A percentile compares a stretch with the other conserved stretches of the same genome.
Evolutionary conservation across 805 yeast genomes (phyloP).

Genomic region (Middelhovenomyces tepae): DNA sequence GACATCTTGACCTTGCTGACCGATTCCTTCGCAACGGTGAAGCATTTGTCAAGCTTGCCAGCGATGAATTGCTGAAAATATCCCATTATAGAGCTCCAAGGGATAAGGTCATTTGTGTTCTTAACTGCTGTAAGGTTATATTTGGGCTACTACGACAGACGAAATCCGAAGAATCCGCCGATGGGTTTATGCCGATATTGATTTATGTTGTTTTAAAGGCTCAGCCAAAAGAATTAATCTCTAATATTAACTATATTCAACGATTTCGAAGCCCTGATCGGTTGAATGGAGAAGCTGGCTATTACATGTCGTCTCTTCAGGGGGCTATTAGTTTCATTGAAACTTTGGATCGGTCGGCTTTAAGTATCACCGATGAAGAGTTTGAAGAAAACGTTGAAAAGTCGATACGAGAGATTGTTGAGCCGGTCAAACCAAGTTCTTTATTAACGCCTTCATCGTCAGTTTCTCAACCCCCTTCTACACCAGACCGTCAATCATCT

Average conservation of each 20-base stretch:
- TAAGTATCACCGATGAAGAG: constrained; percentile 56
- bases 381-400: constrained; percentile 37
- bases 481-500: constrained; percentile 12
- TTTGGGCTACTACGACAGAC: constrained; percentile 73
- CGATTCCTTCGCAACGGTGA: constrained; percentile 39
- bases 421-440: constrained; percentile 16
- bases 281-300: constrained; percentile 80
- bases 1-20: constrained; percentile 68
- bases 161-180: constrained; percentile 76
- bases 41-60: constrained; percentile 57
- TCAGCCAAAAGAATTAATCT: constrained; percentile 52
- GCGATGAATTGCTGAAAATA: constrained; percentile 66
- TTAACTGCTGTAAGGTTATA: constrained; percentile 87
- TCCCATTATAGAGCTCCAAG: constrained; percentile 85
- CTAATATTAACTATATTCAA: constrained; percentile 79
- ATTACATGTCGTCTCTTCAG: constrained; percentile 81
- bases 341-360: constrained; percentile 44
- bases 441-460: no score
- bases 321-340: constrained; percentile 80
- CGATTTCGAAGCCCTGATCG: constrained; percentile 69
- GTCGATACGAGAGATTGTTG: constrained; percentile 36
- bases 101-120: constrained; percentile 83
- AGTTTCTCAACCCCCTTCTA: constrained; percentile 16
- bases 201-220: constrained; percentile 72
- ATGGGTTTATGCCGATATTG: constrained; percentile 81